phyloP scores from a whole-genome alignment of 352 stramenopile species.

The Thalassiosira mediterranea region DNA sequence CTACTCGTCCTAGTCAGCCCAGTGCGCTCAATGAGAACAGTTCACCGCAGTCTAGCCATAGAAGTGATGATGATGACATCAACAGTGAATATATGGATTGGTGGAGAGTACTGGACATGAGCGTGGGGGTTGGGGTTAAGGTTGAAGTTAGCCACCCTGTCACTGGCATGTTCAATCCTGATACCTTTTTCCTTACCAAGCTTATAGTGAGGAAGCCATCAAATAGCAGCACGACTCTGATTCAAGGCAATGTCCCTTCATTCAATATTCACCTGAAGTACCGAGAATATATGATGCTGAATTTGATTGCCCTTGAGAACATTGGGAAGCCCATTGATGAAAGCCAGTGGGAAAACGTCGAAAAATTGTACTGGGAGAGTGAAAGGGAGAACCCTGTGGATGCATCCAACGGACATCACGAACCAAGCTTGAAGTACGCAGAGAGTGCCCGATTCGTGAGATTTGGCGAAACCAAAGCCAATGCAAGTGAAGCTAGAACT shows the following conservation, averaged over 20 bases:
- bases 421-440: constrained; percentile 38
- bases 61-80: background rate
- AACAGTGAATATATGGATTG: constrained; percentile 43
- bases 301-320: constrained; percentile 57
- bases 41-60: too few species aligned
- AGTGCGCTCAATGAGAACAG: too few species aligned
- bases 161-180: constrained; percentile 6
- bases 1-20: too few species aligned
- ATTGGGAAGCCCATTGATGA: constrained; percentile 58
- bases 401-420: background rate
- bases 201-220: constrained; percentile 61
- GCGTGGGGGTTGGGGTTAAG: constrained; percentile 30
- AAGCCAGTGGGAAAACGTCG: constrained; percentile 74
- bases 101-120: constrained; percentile 63
- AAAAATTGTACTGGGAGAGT: constrained; percentile 69
- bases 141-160: constrained; percentile 14
- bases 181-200: constrained; percentile 37
- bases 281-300: constrained; percentile 63
- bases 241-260: constrained; percentile 51
- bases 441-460: constrained; percentile 67
- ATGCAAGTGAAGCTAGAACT: constrained; percentile 1
- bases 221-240: constrained; percentile 37
- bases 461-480: constrained; percentile 56
- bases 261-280: constrained; percentile 62
- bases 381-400: constrained; percentile 17